Base-by-base conservation (phyloP, 1,139 yeast species). In the Lodderomyces jiufengensis region DNA sequence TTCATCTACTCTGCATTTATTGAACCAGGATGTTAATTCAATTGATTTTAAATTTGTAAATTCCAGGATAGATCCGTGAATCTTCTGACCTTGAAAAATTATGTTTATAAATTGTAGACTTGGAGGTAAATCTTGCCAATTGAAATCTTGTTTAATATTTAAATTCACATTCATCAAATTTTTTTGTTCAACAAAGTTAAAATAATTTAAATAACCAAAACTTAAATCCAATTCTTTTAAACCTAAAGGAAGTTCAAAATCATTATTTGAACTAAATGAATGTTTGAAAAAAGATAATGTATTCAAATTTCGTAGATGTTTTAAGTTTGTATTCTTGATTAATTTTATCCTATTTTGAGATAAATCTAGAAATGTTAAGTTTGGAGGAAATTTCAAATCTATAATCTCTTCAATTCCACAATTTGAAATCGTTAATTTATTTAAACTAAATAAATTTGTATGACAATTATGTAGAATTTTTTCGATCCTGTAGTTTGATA, bases 261-360 rank as follows among this genome's bases (percentile, higher is more conserved):
- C 11, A 11, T 21, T 21, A 9, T 12, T 28, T 12, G 16, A 5
- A 2, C 9, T n/a, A 15, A 28, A 28, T n/a, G 24, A 24, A 21
- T 28, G 20, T n/a, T 14, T 9, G 11, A 4, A n/a, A 10, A 28
- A 28, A 3, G 20, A 18, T 5, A 18, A 5, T 5, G 7, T 18
- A 5, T 28, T 11, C 24, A 28, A 12, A 4, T 10, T 21, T 10
- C 16, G 24, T 21, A 28, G 9, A 4, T 28, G 16, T n/a, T 28
- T 28, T 6, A 39, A 22, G 31, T 41, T 39, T 6, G 39, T 37
- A 9, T 32, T 28, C 12, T 29, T 12, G 5, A 43, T 25, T 5
- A 33, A 21, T 11, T 24, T 25, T n/a, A 43, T 21, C 18, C 28
- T 32, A 24, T 41, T 43, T 12, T 33, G 31, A 10, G 45, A 40